These are phyloP conservation scores for Leishmania tropica DNA, from an alignment of 208 protist species.

Conservation along the genomic window DNA sequence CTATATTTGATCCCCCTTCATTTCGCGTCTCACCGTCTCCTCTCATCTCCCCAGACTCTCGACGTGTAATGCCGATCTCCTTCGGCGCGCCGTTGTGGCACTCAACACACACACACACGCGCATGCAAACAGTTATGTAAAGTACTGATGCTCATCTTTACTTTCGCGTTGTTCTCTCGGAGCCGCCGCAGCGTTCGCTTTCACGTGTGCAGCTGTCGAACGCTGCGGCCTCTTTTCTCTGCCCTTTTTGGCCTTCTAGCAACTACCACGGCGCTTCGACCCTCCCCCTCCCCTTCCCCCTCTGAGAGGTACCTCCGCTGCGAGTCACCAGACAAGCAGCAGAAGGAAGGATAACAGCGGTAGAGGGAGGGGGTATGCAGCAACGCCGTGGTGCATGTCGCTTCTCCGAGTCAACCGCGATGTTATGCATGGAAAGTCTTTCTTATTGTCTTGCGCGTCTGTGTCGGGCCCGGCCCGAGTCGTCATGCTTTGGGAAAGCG, in stretches of 20 bases:
- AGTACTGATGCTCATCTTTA: not conserved
- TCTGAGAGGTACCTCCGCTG: not conserved
- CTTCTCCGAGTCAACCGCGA: too few relatives aligned
- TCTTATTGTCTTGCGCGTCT: too few relatives aligned
- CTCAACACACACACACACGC: not conserved
- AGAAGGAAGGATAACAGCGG: too few relatives aligned
- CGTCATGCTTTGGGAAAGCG: not conserved
- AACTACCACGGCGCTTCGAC: not conserved
- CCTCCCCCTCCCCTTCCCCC: not conserved
- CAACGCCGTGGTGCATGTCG: too few relatives aligned
- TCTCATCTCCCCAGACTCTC: not conserved
- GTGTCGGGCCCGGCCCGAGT: not conserved
- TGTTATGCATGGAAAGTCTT: too few relatives aligned
- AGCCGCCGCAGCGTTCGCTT: not conserved
- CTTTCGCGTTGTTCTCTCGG: not conserved
- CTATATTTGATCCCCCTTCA: too few relatives aligned
- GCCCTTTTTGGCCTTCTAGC: not conserved
- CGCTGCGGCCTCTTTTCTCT: not conserved
- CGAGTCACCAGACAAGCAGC: too few relatives aligned
- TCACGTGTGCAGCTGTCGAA: not conserved
- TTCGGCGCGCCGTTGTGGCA: not conserved
- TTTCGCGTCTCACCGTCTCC: not conserved
- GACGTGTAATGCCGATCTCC: not conserved
- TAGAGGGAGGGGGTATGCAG: too few relatives aligned
- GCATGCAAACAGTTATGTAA: not conserved